Percentiles rank a stretch among this genome's conserved stretches.
These are phyloP conservation scores for Aspergillus aculeatus DNA, from an alignment of 2,329 filamentous ascomycete species.

Conservation along the genomic window DNA sequence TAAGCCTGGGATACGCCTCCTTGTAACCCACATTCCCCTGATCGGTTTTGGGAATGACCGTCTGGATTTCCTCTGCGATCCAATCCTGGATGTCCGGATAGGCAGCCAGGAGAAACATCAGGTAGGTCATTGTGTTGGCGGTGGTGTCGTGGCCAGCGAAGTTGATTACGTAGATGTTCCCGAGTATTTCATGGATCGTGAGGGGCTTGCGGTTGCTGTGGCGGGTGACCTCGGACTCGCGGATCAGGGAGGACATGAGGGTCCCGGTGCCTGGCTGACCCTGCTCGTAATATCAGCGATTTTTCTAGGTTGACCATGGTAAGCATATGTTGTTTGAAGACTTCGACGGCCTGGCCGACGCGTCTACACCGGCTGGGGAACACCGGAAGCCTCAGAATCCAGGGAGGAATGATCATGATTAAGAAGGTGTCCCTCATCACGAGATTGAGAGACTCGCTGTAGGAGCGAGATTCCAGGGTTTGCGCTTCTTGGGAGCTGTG, in stretches of 20 bases:
- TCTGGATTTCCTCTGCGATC: neutral
- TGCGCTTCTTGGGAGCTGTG: neutral
- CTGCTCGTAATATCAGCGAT: too few species aligned
- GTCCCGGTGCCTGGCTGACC: too few species aligned
- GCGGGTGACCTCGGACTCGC: too few species aligned
- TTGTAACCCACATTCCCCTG: neutral
- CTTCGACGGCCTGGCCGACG: neutral
- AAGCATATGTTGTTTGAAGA: neutral
- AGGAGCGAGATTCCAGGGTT: neutral
- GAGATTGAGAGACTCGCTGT: neutral
- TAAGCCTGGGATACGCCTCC: neutral
- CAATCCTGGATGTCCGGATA: neutral
- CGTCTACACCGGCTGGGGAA: neutral
- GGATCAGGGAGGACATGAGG: too few species aligned
- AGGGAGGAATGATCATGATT: neutral
- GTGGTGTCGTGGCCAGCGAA: neutral
- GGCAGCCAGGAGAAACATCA: neutral
- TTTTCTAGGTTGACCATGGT: neutral
- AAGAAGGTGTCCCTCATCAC: neutral
- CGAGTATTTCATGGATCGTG: neutral
- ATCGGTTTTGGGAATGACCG: neutral
- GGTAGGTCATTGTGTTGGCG: neutral
- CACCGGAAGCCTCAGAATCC: neutral
- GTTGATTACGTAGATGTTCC: neutral
- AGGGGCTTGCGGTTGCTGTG: neutral